Conservation (phyloP, 306 rosid genomes). For the Cercis canadensis region DNA sequence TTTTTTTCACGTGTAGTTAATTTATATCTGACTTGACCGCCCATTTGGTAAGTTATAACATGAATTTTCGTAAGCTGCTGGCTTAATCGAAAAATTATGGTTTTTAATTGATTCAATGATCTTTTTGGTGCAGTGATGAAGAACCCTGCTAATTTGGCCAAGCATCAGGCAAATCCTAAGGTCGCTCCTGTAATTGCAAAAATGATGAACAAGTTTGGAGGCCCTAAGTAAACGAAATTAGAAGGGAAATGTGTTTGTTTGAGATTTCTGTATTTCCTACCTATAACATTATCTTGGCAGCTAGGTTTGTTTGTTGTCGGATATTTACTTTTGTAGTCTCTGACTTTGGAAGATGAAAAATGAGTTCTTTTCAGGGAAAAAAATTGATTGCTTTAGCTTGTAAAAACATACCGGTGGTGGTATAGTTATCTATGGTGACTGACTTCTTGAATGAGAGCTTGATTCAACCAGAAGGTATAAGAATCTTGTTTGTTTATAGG, state of each 20-base stretch:
- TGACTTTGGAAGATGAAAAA: slow-evolving; percentile 25
- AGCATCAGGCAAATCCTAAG: slow-evolving; percentile 88
- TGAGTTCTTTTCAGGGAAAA: background rate
- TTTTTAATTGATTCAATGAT: background rate
- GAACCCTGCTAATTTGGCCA: slow-evolving; percentile 88
- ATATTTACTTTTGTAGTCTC: too few species aligned
- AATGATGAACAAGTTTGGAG: slow-evolving; percentile 91
- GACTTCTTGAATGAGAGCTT: too few species aligned
- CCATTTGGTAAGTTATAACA: background rate
- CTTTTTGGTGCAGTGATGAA: slow-evolving; percentile 71
- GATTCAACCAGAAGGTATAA: too few species aligned
- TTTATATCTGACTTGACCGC: background rate
- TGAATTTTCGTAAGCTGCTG: too few species aligned
- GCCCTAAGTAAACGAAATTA: slow-evolving; percentile 47
- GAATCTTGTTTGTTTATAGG: too few species aligned
- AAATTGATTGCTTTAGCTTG: too few species aligned
- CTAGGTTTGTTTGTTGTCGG: slow-evolving; percentile 6
- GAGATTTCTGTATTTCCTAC: slow-evolving; percentile 3
- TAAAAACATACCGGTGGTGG: too few species aligned
- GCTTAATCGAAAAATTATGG: background rate
- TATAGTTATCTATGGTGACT: too few species aligned
- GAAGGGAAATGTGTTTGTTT: background rate
- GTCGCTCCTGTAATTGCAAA: slow-evolving; percentile 89
- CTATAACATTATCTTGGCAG: background rate
- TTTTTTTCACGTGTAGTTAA: background rate